A percentile compares a stretch with the other conserved stretches of the same genome.
Evolutionary conservation across 2,329 filamentous ascomycete genomes (phyloP).

Genomic region (Hansfordia pulvinata): DNA sequence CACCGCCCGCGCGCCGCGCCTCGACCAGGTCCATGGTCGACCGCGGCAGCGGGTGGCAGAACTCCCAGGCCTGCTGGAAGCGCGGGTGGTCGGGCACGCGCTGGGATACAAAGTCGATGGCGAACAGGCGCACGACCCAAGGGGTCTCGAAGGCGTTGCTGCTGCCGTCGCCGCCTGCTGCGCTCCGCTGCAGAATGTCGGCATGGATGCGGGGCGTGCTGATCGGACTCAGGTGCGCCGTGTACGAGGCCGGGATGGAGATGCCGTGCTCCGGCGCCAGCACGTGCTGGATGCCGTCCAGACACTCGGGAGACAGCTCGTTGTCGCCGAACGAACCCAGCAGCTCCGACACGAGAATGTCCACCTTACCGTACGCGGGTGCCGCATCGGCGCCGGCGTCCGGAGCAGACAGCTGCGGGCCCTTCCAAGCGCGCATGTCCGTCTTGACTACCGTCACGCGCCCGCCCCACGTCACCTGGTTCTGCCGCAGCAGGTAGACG

Average conservation of each 20-base stretch:
- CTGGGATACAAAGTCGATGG: constrained; percentile 73
- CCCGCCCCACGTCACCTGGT: constrained; percentile 66
- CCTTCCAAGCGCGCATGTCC: constrained; percentile 95
- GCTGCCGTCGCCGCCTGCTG: constrained; percentile 45
- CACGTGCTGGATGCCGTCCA: constrained; percentile 90
- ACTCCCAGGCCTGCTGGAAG: constrained; percentile 73
- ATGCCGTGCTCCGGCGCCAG: constrained; percentile 69
- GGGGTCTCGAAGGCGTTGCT: constrained; percentile 73
- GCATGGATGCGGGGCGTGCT: constrained; percentile 74
- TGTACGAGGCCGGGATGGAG: constrained; percentile 88
- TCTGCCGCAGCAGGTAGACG: constrained; percentile 80
- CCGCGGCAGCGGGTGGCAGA: constrained; percentile 58
- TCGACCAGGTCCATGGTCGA: constrained; percentile 39
- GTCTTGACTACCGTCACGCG: constrained; percentile 83
- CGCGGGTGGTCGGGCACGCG: constrained; percentile 39
- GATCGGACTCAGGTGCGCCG: constrained; percentile 85
- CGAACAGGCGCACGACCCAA: constrained; percentile 87
- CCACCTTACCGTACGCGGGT: constrained; percentile 52
- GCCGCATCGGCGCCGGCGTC: constrained; percentile 23
- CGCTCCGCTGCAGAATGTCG: constrained; percentile 55
- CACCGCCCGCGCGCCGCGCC: constrained; percentile 47
- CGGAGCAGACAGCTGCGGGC: constrained; percentile 43
- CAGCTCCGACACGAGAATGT: constrained; percentile 88
- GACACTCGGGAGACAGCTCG: constrained; percentile 88
- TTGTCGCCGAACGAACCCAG: constrained; percentile 95